Base-by-base conservation (phyloP, 768 basidiomycete species). In the Tylopilus vinaceipallidus region DNA sequence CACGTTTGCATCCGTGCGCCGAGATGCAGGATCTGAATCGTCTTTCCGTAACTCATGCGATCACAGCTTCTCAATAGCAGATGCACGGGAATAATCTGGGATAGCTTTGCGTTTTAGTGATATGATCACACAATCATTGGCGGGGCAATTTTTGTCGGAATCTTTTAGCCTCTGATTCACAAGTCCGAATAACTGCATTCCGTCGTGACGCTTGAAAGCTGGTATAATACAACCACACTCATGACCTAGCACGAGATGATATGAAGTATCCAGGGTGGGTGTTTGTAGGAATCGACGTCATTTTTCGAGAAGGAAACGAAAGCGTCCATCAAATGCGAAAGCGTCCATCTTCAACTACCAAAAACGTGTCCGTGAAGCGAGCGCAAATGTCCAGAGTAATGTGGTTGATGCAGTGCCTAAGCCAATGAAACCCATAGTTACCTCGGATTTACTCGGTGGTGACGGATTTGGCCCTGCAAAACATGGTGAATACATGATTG, bases 391-490 rank as follows among this genome's bases (percentile, higher is more conserved):
- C 48, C 62, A 34, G 40, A 49, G 48, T 17, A 17, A 41, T 46
- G 40, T 17, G 33, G 44, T 33, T 16, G 29, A 42, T 44, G 45
- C 14, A 40, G 33, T 39, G 20, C 32, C 32, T 12, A 42, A 52
- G 36, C 19, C 16, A 38, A 32, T 20, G 7, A 42, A 34, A 30
- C 38, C 3, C 19, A 42, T 34, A 10, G 23, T 14, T 34, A 41
- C 35, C 36, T 29, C 35, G 22, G 39, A 34, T 64, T 74, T 80
- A 88, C 75, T 88, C 86, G 37, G 78, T 77, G 30, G 86, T 88
- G 49, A 88, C 86, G 53, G 86, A 88, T 65, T 88, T 88, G 49
- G 86, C 86, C 73, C 85, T 87, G 22, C 57, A 4, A 54, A 14
- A 40, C 42, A 53, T 34, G 17, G 41, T 62, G 17, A 55, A 52